These are phyloP conservation scores for Aulographum hederae DNA, from an alignment of 2,329 filamentous ascomycete species.

Conservation along the genomic window DNA sequence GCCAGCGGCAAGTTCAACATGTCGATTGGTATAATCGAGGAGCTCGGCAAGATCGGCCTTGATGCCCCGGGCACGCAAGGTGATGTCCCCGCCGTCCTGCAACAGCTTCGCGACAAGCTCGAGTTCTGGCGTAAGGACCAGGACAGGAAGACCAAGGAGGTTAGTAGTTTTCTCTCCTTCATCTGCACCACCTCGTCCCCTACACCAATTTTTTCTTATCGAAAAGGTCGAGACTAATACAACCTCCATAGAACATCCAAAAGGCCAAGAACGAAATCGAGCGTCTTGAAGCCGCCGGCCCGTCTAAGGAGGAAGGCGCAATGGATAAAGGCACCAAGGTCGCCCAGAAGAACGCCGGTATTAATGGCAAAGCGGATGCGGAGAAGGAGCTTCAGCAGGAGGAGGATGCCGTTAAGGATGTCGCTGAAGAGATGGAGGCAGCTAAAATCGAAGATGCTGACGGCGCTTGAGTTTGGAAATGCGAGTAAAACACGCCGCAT, in stretches of 20 bases:
- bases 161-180: slow-evolving; percentile 27
- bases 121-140: slow-evolving; percentile 84
- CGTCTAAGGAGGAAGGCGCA: slow-evolving; percentile 28
- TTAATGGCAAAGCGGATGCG: slow-evolving; percentile 34
- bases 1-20: slow-evolving; percentile 52
- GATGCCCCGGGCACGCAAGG: slow-evolving; percentile 74
- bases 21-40: slow-evolving; percentile 80
- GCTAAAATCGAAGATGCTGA: slow-evolving; percentile 39
- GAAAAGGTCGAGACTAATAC: slow-evolving; percentile 1
- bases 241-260: slow-evolving; percentile 61
- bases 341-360: slow-evolving; percentile 28
- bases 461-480: too few relatives aligned
- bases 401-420: slow-evolving; percentile 40
- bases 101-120: slow-evolving; percentile 88
- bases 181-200: neutral
- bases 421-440: slow-evolving; percentile 39
- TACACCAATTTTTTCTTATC: neutral
- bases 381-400: slow-evolving; percentile 36
- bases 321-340: slow-evolving; percentile 37
- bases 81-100: slow-evolving; percentile 60
- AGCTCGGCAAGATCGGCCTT: slow-evolving; percentile 67
- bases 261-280: slow-evolving; percentile 95
- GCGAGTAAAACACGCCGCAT: too few relatives aligned
- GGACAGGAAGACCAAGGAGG: slow-evolving; percentile 73
- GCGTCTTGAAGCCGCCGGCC: slow-evolving; percentile 51